phyloP scores from a whole-genome alignment of 495 filamentous ascomycete species.

The Aspergillus steynii region DNA sequence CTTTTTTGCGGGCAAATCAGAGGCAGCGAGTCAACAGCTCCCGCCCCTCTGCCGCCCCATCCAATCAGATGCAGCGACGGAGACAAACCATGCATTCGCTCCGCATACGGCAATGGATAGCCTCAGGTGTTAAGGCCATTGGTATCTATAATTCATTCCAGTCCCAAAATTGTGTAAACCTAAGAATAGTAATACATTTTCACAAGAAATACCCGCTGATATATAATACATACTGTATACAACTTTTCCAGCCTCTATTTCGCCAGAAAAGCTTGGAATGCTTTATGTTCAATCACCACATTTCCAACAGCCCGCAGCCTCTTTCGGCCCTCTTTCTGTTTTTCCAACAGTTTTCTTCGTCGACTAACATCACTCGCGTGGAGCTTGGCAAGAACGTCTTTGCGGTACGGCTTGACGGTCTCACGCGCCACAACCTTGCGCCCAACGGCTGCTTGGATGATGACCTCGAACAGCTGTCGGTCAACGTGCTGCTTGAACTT shows the following conservation, averaged over 20 bases:
- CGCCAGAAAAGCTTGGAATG: conserved; percentile 86
- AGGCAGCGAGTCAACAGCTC: conserved; percentile 8
- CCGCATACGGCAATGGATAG: not conserved
- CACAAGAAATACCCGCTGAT: conserved; percentile 5
- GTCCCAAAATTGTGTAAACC: not conserved
- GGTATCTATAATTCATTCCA: not conserved
- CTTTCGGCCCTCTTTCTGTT: conserved; percentile 96
- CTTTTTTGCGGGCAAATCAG: conserved; percentile 24
- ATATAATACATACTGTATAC: conserved; percentile 12
- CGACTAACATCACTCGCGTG: conserved; percentile 87
- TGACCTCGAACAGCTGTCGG: conserved; percentile 91
- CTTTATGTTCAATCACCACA: conserved; percentile 88
- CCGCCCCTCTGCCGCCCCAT: conserved; percentile 16
- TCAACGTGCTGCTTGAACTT: conserved; percentile 98
- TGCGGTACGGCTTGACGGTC: conserved; percentile 94
- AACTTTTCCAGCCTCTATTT: conserved; percentile 45
- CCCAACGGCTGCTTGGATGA: conserved; percentile 91
- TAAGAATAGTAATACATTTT: not conserved
- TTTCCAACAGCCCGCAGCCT: conserved; percentile 70
- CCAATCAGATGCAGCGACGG: conserved; percentile 17
- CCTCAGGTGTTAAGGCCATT: not conserved
- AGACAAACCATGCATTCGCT: not conserved
- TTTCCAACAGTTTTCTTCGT: conserved; percentile 85
- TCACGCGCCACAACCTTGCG: conserved; percentile 85
- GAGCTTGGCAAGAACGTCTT: conserved; percentile 90